A percentile compares a stretch with the other conserved stretches of the same genome.
Conservation (phyloP, 345 rosid species). For the Eucalyptus marginata region DNA sequence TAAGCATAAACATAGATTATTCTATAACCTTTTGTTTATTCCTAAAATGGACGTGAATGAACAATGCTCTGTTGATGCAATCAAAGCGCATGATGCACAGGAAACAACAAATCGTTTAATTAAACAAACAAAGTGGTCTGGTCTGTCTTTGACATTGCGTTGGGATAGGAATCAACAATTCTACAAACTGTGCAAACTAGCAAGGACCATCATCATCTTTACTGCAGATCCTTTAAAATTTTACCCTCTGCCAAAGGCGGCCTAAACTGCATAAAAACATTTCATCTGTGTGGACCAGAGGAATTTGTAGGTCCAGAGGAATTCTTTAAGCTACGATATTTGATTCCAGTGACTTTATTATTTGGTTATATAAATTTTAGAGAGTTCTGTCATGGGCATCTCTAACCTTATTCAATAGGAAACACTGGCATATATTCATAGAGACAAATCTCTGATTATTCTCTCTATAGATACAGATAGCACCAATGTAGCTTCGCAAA, state of each 20-base stretch:
- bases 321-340: background rate
- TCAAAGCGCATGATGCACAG: background rate
- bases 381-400: background rate
- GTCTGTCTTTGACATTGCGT: background rate
- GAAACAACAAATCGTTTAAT: background rate
- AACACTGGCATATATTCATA: background rate
- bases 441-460: background rate
- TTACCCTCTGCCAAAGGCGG: background rate
- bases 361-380: background rate
- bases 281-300: background rate
- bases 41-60: conserved; percentile 41
- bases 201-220: background rate
- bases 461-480: background rate
- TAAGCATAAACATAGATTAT: background rate
- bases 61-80: conserved; percentile 15
- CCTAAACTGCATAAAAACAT: background rate
- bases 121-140: background rate
- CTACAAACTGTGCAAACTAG: background rate
- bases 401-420: background rate
- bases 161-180: background rate
- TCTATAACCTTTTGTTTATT: conserved; percentile 16
- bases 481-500: background rate
- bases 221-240: background rate
- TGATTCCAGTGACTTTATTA: background rate
- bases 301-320: background rate